Base-by-base conservation (phyloP, 2,329 filamentous ascomycete genomes). In the Rutstroemia sydowiana region DNA sequence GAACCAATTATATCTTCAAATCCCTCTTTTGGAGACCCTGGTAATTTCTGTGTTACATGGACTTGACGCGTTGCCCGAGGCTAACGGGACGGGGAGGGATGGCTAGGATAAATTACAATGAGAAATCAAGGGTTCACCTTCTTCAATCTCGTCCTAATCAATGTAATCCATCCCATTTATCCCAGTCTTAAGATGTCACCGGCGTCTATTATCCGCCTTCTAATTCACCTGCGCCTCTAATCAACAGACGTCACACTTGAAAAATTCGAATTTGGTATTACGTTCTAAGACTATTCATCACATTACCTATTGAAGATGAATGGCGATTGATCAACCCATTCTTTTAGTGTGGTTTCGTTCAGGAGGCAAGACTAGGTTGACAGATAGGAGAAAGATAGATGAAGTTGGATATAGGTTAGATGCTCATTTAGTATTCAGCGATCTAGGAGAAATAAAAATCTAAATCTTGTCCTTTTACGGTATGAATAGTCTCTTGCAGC, bases 271-370 rank as follows among this genome's bases (percentile, higher is more conserved):
- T 37, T 28, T 50, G 2, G 34, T 18, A 14, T 8, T 37, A 37
- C 34, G 18, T 37, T 32, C 21, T 26, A 36, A 28, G 14, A 28
- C 34, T 45, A 50, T 16, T 31, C 21, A 41, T 51, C 48, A 39
- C 34, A 51, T 47, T 47, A 20, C 48, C 58, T 56, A 57, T 59
- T 55, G 57, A 59, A 52, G 55, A 45, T 48, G 48, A 36, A 28
- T 31, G 37, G 11, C 49, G 55, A 55, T 58, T 55, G 50, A 54
- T 48, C 49, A 49, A 28, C 46, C 36, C 32, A 43, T 21, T 30
- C 20, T 18, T 21, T 13, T 36, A 45, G 34, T 45, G 40, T 21
- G n/a, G 36, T 28, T 30, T 30, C 30, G 34, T 21, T 23, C 48
- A 26, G 34, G 45, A 26, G 23, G 16, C 20, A 47, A 28, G 20